Evolutionary conservation across 177 flowering plant genomes (phyloP), one percentile per base, ranked within the genome.

Genomic region (Telopea speciosissima): DNA sequence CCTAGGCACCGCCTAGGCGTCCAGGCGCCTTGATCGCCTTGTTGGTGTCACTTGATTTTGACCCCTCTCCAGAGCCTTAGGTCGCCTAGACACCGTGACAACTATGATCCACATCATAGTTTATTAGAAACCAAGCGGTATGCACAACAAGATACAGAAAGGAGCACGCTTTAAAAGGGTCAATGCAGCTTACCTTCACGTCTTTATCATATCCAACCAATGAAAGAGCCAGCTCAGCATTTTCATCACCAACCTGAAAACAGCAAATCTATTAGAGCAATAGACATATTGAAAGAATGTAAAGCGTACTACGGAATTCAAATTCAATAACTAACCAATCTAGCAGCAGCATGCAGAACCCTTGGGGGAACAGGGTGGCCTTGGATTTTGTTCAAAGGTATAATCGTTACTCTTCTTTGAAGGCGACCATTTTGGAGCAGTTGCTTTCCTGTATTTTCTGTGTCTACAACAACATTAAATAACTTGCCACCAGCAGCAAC

Each of bases 401-500:
- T 91, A 72, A 93, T 89, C 56, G 99, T 96, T 19, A 96, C 96
- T 82, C 99, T 87, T 81, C 91, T 90, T 68, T 79, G 82, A 49
- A 96, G 97, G 58, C 84, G 85, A 24, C 98, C 98, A 70, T 84
- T 89, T 81, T 91, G 84, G 69, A 96, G 89, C 66, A 93, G 87
- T 71, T 86, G 91, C 68, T 91, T 93, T 69, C 97, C 98, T 10
- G 99, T 96, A 70, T 68, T 81, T 82, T 96, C 99, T 66, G 91
- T 85, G 85, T 96, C 99, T 33, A 93, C 98, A 72, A 96, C 92
- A 79, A 96, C 93, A 78, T 96, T 91, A 81, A 70, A 96, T 73
- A 96, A 73, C 82, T 89, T 91, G 70, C 99, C 97, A 44, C 97
- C 96, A 52, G 99, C 99, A 79, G 93, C 87, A 73, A 91, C 99